Evolutionary conservation across 1,284 basidiomycete species (phyloP), one percentile per base, ranked within the genome.

Genomic region (Pascua guehoae): DNA sequence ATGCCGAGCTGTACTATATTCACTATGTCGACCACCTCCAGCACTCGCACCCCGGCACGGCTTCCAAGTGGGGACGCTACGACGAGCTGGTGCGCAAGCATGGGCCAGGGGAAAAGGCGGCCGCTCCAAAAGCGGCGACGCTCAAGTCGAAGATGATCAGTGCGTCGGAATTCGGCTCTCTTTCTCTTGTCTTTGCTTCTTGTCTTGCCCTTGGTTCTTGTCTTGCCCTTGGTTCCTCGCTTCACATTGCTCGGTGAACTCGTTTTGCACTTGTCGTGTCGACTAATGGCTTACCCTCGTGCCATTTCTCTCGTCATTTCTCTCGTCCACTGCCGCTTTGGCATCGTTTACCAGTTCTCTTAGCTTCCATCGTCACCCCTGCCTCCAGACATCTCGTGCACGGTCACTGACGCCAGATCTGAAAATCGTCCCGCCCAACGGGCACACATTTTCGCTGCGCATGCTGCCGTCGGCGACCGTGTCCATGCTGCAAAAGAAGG

Each of bases 1-100:
- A 97, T 67, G 86, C 88, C 49, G 93, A 97, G 75, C 75, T 91
- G 43, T 89, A 88, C 70, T 95, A 93, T 75, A 79, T 94, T 52
- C 86, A 86, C n/a, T 56, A 55, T 32, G 40, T 81, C 79, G 66
- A 78, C 87, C 60, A 78, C 17, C 46, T 58, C 4, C 15, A 56
- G 2, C 47, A 11, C 9, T 32, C 50, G 4, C 49, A 54, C 12
- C 41, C 55, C 8, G 44, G 16, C 4, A 15, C 51, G 5, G 24
- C 24, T 3, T 32, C 24, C 24, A 47, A 43, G 11, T 72, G 70
- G 70, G 66, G 66, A 0, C 52, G 68, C 18, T 72, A 68, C 36
- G 61, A 61, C 5, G 68, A 68, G 41, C 55, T 73, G 11, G 57
- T 57, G 2, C 47, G 43, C 47, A 51, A 57, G 38, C 58, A 73